Percentiles rank a stretch among this genome's conserved stretches.
These are phyloP conservation scores for Sisymbrium irio DNA, from an alignment of 345 rosid species.

Conservation along the genomic window DNA sequence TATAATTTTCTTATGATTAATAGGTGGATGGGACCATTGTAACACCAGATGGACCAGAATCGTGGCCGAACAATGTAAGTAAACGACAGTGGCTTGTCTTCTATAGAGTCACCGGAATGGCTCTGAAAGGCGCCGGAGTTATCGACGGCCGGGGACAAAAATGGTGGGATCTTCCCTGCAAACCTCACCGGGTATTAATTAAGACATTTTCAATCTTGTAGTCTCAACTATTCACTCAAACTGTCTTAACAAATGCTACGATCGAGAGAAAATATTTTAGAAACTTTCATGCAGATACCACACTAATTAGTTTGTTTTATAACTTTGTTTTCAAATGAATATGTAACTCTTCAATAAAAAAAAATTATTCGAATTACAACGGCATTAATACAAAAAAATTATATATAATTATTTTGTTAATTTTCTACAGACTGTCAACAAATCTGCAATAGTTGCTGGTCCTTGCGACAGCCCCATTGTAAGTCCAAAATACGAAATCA, in stretches of 20 bases:
- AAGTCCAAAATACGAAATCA: constrained; percentile 29
- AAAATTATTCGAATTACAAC: neutral
- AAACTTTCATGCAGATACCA: neutral
- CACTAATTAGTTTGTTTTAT: neutral
- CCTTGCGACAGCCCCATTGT: constrained; percentile 94
- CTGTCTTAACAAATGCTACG: neutral
- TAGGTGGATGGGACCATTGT: constrained; percentile 59
- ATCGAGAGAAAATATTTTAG: neutral
- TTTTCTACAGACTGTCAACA: constrained; percentile 52
- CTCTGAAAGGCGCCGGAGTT: constrained; percentile 76
- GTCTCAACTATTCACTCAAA: neutral
- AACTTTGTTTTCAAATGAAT: neutral
- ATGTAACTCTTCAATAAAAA: neutral
- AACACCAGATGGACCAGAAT: constrained; percentile 74
- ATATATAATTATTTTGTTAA: neutral
- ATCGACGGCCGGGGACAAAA: constrained; percentile 88
- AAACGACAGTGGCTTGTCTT: constrained; percentile 94
- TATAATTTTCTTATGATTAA: neutral
- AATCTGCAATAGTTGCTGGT: constrained; percentile 57
- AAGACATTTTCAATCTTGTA: neutral
- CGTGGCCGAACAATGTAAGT: constrained; percentile 70
- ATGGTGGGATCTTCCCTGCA: constrained; percentile 99
- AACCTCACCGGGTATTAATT: constrained; percentile 79
- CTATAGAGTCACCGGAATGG: constrained; percentile 67
- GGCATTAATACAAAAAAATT: neutral